Base-by-base conservation (phyloP, 768 basidiomycete species). In the Dacryopinax primogenitus region DNA sequence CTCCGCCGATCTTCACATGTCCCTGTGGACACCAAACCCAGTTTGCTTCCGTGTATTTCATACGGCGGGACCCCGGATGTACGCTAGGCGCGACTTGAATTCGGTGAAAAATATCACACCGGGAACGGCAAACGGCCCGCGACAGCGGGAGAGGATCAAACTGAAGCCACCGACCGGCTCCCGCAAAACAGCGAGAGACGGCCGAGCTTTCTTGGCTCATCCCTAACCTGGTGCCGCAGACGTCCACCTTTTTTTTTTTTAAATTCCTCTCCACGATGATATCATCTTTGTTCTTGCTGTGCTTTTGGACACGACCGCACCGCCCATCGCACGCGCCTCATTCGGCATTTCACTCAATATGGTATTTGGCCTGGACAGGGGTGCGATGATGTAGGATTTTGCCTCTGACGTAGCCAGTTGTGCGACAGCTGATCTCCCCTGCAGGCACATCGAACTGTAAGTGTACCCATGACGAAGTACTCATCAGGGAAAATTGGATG, bases 1-100 rank as follows among this genome's bases (percentile, higher is more conserved):
- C 51, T 58, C 51, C 51, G 51, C 51, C 51, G 51, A 58, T 58
- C 51, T 58, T 58, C 51, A 58, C 51, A 58, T 58, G 51, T n/a
- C n/a, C n/a, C n/a, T n/a, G n/a, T n/a, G n/a, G n/a, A n/a, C n/a
- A n/a, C n/a, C 51, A 9, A 3, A 6, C 13, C 6, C 13, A 11
- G 32, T 58, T 30, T 18, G 51, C 51, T 58, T 58, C 51, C 51
- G 51, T 32, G 3, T 4, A 15, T 28, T 30, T 58, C 13, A 30
- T n/a, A 32, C 23, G 3, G 3, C 9, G 15, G 3, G 26, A 13
- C 51, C 12, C 32, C 30, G 15, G 26, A 11, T 28, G 51, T 23
- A 58, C 51, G n/a, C 37, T n/a, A n/a, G n/a, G 37, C 11, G n/a
- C n/a, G n/a, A n/a, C n/a, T n/a, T n/a, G n/a, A n/a, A n/a, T n/a